Base-by-base conservation (phyloP, 2,329 filamentous ascomycete genomes). In the Proliferodiscus dingleyae region DNA sequence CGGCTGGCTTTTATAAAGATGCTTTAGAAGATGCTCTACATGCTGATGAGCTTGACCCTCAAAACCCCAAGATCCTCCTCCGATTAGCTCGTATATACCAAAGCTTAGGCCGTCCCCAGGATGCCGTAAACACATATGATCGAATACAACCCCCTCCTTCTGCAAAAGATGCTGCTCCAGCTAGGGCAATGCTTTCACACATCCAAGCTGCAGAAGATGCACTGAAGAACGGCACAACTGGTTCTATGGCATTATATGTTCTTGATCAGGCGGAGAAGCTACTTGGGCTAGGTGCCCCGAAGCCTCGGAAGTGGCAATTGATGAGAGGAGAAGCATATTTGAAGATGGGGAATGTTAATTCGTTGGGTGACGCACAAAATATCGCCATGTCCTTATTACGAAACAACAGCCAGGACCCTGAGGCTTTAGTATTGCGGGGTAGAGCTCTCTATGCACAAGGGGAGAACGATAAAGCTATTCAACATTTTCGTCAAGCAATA, bases 391-490 rank as follows among this genome's bases (percentile, higher is more conserved):
- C 79, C 2, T 69, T 98, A 57, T 74, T 98, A 51, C 81, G 93
- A 43, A 75, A 78, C 62, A 97, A 97, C 71, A 89, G 75, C 65
- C 85, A 91, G 64, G 93, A 98, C 61, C 90, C 93, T 2, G 93
- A 98, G 69, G 93, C 91, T 1, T 72, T 98, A 53, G 87, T 96
- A 5, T 78, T 98, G 41, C 81, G 91, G 38, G 93, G 91, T 19
- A 81, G 89, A 52, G 85, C 89, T 13, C 76, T 95, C 40, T 97
- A 97, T 61, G 84, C 83, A 3, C 87, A 93, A 64, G 93, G 93
- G 23, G 93, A 98, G 57, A 95, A 95, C 61, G 87, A 94, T 2
- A 95, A 96, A 74, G 91, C 93, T 2, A 78, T 95, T 34, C 87
- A 91, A 63, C 87, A 94, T 66, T 93, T 97, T 71, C 81, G 89